Percentiles rank a stretch among this genome's conserved stretches.
Conservation (phyloP, 371 early-diverging fungal genomes). For the Mucor saturninus region DNA sequence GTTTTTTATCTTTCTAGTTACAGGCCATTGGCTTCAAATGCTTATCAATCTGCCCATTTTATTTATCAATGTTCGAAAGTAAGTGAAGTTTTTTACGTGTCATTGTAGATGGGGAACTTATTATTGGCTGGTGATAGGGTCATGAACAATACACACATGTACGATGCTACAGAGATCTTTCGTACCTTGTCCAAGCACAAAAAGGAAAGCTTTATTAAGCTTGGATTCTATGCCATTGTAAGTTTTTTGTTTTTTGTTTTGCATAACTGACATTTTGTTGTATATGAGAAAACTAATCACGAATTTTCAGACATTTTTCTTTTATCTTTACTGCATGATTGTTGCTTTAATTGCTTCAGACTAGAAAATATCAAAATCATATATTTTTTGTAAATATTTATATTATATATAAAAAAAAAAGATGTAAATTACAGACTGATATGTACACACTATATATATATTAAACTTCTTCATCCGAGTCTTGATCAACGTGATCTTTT, state of each 20-base stretch:
- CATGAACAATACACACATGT: slow-evolving; percentile 78
- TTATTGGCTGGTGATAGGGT: slow-evolving; percentile 49
- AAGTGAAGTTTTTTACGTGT: slow-evolving; percentile 24
- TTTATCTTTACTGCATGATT: slow-evolving; percentile 77
- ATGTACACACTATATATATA: background rate
- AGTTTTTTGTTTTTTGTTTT: slow-evolving; percentile 8
- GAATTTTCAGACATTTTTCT: slow-evolving; percentile 73
- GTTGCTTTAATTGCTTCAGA: slow-evolving; percentile 54
- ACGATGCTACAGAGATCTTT: slow-evolving; percentile 95
- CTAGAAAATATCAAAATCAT: slow-evolving; percentile 1
- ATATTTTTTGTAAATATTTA: background rate
- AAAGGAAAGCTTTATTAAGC: slow-evolving; percentile 90
- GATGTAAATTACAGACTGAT: slow-evolving; percentile 1
- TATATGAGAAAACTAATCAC: background rate
- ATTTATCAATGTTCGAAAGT: slow-evolving; percentile 82
- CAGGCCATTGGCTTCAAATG: slow-evolving; percentile 84
- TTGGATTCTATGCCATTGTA: slow-evolving; percentile 85
- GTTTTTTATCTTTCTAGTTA: slow-evolving; percentile 75
- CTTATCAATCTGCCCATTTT: slow-evolving; percentile 83
- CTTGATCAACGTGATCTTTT: slow-evolving; percentile 22
- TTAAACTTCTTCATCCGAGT: slow-evolving; percentile 13
- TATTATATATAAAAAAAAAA: background rate
- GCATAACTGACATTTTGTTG: too few species aligned
- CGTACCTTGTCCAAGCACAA: slow-evolving; percentile 86
- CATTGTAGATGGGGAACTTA: too few species aligned